phyloP scores from a whole-genome alignment of 2,329 filamentous ascomycete species.

The Aspergillus brasiliensis region DNA sequence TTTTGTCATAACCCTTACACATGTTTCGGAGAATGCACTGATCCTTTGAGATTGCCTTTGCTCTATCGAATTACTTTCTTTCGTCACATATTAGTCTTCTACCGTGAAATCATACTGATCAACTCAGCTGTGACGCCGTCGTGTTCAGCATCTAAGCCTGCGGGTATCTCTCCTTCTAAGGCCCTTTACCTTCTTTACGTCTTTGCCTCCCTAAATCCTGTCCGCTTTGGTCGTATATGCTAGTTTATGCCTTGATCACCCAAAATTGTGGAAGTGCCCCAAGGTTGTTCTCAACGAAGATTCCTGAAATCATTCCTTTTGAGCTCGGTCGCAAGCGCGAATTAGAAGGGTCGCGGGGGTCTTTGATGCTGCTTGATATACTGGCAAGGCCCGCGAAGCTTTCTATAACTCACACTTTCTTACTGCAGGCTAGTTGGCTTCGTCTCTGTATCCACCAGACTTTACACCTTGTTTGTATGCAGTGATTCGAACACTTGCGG shows the following conservation, averaged over 20 bases:
- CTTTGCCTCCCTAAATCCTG: background rate
- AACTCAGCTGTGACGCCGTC: background rate
- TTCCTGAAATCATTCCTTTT: background rate
- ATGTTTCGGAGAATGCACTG: background rate
- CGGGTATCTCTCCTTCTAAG: background rate
- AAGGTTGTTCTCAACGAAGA: background rate
- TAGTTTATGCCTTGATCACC: background rate
- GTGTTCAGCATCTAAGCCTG: background rate
- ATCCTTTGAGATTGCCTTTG: background rate
- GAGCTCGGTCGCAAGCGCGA: constrained; percentile 1
- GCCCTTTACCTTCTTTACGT: background rate
- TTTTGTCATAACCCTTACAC: background rate
- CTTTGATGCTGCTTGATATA: constrained; percentile 20
- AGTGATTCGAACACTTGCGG: constrained; percentile 30
- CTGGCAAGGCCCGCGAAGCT: constrained; percentile 16
- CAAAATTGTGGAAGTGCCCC: background rate
- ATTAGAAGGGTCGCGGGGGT: constrained; percentile 14
- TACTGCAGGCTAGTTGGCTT: constrained; percentile 23
- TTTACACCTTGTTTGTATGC: constrained; percentile 37
- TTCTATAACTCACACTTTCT: constrained; percentile 16
- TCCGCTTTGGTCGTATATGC: background rate
- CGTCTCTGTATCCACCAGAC: constrained; percentile 33
- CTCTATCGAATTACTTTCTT: background rate
- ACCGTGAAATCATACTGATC: background rate
- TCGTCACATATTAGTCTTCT: background rate